Evolutionary conservation across 192 early-diverging fungal genomes (phyloP), one percentile per base, ranked within the genome.

Genomic region (Mortierella hygrophila): DNA sequence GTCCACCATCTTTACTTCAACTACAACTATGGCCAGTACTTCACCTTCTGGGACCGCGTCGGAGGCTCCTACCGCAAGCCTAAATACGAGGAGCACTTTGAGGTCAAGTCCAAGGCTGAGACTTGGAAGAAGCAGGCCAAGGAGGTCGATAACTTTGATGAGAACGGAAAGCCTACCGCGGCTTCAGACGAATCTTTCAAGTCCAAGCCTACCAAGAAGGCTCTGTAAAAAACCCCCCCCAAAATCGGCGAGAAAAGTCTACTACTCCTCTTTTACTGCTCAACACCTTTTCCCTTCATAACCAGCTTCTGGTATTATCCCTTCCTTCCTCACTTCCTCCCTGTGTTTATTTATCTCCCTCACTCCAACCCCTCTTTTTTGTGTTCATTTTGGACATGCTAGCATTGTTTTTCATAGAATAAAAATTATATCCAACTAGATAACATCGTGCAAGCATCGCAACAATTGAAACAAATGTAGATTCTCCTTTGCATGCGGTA

Each of bases 11-110:
- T 98, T 65, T 97, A 99, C 90, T 99, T 99, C 89, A 98, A 99
- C 92, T 99, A 99, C 93, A 99, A 99, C 91, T 99, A 97, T 83
- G 98, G 98, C 4, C 98, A 99, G 90, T 99, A 98, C 88, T 97
- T 96, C 29, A 99, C 98, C 18, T 78, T 99, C n/a, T 99, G 97
- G 95, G 97, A 96, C 79, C 92, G 93, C 42, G 2, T 94, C 20
- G 94, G 93, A 75, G 90, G 91, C 16, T 92, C 94, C 44, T 93
- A 95, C 77, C 92, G 95, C 69, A 90, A 93, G 73, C 95, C 95
- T 0, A 93, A 95, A 78, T 94, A 94, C 78, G 90, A 95, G 78
- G 87, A 88, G 8, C 87, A 88, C 29, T 74, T 92, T 63, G 90
- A 92, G 73, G 93, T 92, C 80, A 92, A 95, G 72, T 87, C 79